Evolutionary conservation across 2,329 filamentous ascomycete genomes (phyloP), one percentile per base, ranked within the genome.

Genomic region (Pseudogymnoascus sp.): DNA sequence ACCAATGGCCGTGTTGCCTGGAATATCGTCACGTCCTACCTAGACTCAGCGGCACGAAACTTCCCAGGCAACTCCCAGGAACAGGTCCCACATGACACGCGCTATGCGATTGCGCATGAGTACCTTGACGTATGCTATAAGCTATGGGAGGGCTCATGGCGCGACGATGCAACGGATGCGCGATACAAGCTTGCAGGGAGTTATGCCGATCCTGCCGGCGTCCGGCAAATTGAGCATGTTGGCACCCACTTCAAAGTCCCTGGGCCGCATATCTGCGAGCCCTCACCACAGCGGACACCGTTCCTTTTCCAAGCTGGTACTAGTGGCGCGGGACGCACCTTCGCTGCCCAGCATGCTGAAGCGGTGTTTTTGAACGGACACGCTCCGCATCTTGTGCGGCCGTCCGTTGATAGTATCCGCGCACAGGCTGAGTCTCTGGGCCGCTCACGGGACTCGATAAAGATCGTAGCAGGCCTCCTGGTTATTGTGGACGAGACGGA

Each of bases 271-370:
- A 80, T 88, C 67, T 82, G 82, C 59, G 80, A 87, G 56, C 86
- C 86, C 0, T 81, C 81, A 59, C 86, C 86, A 0, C 87, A 90
- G 69, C 77, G 87, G 1, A 89, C 86, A 0, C 87, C 87, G 0
- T 76, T 90, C 1, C 80, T 90, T 5, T 77, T 90, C 2, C 87
- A 90, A 72, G 87, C 87, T 0, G 87, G 87, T 0, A 86, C 86
- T 0, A 87, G 84, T 0, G 81, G 80, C 61, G 81, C 86, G 0
- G 87, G 87, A 1, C 88, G 87, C 72, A 73, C 75, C 0, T 90
- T 90, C 67, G 86, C 86, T 0, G 84, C 85, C 0, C 82, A 86
- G 66, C 86, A 90, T 70, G 87, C 87, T 0, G 87, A 90, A 70
- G 86, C 81, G 2, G 86, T 90, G 59, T 90, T 90, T 68, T 82